Percentiles rank a stretch among this genome's conserved stretches.
phyloP scores from a whole-genome alignment of 345 rosid genomes.

The Durio zibethinus region DNA sequence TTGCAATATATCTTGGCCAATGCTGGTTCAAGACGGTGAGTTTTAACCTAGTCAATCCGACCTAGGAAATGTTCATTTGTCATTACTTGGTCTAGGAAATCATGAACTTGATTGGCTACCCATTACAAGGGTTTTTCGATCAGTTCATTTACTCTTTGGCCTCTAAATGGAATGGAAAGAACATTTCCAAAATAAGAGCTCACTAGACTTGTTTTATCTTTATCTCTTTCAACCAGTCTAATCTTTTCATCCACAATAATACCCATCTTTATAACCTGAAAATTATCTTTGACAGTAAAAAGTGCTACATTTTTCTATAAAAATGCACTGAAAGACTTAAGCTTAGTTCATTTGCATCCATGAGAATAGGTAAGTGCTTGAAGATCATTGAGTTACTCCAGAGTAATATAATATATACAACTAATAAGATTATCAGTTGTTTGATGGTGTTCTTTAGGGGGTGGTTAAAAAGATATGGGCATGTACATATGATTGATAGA shows the following conservation, averaged over 20 bases:
- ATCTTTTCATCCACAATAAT: too few species aligned
- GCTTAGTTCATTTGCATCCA: conserved; percentile 37
- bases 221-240: too few species aligned
- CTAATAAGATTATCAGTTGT: conserved; percentile 1
- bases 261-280: too few species aligned
- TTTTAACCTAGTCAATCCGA: conserved; percentile 70
- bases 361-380: conserved; percentile 35
- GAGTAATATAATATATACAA: conserved; percentile 32
- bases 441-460: conserved; percentile 23
- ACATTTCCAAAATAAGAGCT: too few species aligned
- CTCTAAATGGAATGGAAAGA: conserved; percentile 45
- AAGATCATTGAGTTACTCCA: conserved; percentile 27
- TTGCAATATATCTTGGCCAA: conserved; percentile 42
- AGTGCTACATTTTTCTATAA: conserved; percentile 58
- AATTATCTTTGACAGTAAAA: too few species aligned
- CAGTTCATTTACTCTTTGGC: conserved; percentile 24
- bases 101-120: conserved; percentile 52
- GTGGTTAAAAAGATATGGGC: conserved; percentile 36
- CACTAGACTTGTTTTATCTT: too few species aligned
- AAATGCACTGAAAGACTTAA: conserved; percentile 53
- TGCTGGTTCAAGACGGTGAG: conserved; percentile 41
- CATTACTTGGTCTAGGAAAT: conserved; percentile 33
- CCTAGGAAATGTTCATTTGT: conserved; percentile 57
- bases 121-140: conserved; percentile 35
- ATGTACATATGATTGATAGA: conserved; percentile 41